Evolutionary conservation across 139 green algal species (phyloP).

Genomic region (Picochlorum sp.): DNA sequence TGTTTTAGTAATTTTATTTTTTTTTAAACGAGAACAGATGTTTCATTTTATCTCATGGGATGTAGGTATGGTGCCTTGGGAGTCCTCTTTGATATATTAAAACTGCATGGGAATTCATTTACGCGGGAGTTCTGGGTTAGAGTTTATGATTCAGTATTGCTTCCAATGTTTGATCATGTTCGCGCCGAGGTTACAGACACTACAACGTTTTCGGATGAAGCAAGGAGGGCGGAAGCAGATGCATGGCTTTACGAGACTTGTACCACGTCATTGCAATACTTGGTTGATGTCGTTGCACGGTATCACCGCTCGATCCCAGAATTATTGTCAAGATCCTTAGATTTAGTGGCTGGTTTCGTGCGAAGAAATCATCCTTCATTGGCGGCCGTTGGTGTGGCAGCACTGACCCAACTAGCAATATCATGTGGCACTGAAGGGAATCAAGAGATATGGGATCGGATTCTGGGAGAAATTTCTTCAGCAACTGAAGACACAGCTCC

Average conservation of each 20-base stretch:
- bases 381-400: conserved; percentile 82
- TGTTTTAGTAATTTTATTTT: no score
- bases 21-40: neutral
- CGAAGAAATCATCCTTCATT: conserved; percentile 70
- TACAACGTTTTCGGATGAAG: conserved; percentile 77
- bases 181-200: conserved; percentile 77
- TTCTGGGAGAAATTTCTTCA: conserved; percentile 32
- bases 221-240: conserved; percentile 61
- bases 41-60: no score
- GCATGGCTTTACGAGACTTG: conserved; percentile 97
- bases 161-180: conserved; percentile 98
- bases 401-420: conserved; percentile 59
- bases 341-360: conserved; percentile 75
- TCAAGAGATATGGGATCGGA: conserved; percentile 40
- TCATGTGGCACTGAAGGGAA: conserved; percentile 23
- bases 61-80: conserved; percentile 61
- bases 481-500: conserved; percentile 43
- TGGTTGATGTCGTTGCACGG: conserved; percentile 84
- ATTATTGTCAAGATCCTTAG: conserved; percentile 61
- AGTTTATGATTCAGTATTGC: conserved; percentile 89
- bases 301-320: conserved; percentile 51
- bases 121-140: conserved; percentile 82
- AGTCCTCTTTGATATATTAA: conserved; percentile 92
- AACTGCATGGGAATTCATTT: conserved; percentile 87
- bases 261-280: conserved; percentile 88